These are phyloP conservation scores for Alternaria triticina DNA, from an alignment of 2,329 filamentous ascomycete genomes.

Conservation along the genomic window DNA sequence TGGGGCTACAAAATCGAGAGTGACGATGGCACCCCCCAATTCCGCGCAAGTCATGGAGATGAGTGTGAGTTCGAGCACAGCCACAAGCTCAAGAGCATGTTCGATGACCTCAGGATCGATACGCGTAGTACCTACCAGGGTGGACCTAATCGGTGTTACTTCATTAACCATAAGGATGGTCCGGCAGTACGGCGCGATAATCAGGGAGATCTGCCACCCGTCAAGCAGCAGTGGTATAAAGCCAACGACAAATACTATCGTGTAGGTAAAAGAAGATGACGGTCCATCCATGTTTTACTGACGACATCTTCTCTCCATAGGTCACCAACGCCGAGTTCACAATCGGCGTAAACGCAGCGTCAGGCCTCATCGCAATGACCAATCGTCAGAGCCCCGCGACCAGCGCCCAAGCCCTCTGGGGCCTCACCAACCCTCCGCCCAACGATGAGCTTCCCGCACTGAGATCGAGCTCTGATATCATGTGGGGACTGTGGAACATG, in stretches of 20 bases:
- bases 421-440: background rate
- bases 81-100: slow-evolving; percentile 1
- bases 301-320: background rate
- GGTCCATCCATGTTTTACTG: background rate
- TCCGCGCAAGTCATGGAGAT: background rate
- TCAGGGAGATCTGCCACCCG: slow-evolving; percentile 5
- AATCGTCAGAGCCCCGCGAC: slow-evolving; percentile 9
- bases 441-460: slow-evolving; percentile 23
- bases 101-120: slow-evolving; percentile 13
- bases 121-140: slow-evolving; percentile 5
- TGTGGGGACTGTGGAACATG: slow-evolving; percentile 26
- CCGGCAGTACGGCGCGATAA: slow-evolving; percentile 6
- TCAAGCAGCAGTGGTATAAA: slow-evolving; percentile 20
- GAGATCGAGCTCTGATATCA: slow-evolving; percentile 18
- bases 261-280: slow-evolving; percentile 1
- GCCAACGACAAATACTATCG: slow-evolving; percentile 17
- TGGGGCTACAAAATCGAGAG: slow-evolving; percentile 19
- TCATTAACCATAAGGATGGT: slow-evolving; percentile 18
- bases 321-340: slow-evolving; percentile 16
- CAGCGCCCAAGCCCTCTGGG: slow-evolving; percentile 10
- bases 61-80: background rate
- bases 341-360: slow-evolving; percentile 16
- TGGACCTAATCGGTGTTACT: slow-evolving; percentile 19
- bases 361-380: slow-evolving; percentile 15
- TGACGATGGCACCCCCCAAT: background rate